Evolutionary conservation across 306 rosid genomes (phyloP).

Genomic region (Dryas alaskensis): DNA sequence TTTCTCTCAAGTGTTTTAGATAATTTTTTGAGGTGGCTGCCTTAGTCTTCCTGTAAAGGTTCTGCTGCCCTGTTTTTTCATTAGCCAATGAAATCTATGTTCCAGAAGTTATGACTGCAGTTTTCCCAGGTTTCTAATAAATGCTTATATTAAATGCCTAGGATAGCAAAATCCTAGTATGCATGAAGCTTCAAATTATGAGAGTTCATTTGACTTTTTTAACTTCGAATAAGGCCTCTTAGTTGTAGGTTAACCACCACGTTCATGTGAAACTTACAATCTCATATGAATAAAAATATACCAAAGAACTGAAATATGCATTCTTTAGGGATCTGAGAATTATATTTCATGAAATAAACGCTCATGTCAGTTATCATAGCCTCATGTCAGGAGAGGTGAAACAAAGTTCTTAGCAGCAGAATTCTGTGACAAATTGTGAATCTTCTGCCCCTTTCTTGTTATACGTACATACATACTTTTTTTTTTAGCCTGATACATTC

Average conservation of each 20-base stretch:
- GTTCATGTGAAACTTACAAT: not conserved
- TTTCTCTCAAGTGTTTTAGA: not conserved
- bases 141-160: not conserved
- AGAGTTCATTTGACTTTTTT: not conserved
- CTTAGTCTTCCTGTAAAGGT: not conserved
- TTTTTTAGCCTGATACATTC: not conserved
- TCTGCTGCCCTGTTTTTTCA: not conserved
- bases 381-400: not conserved
- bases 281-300: not conserved
- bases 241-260: not conserved
- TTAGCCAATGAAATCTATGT: not conserved
- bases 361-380: not conserved
- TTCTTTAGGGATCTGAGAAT: not conserved
- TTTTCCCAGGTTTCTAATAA: not conserved
- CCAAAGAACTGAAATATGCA: not conserved
- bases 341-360: not conserved
- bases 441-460: constrained; percentile 1
- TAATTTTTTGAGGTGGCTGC: not conserved
- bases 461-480: not conserved
- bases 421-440: not conserved
- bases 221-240: not conserved
- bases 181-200: not conserved
- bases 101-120: not conserved
- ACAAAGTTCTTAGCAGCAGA: not conserved
- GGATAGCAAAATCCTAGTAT: not conserved